Base-by-base conservation (phyloP, 106 monocot species). In the Vanilla planifolia region DNA sequence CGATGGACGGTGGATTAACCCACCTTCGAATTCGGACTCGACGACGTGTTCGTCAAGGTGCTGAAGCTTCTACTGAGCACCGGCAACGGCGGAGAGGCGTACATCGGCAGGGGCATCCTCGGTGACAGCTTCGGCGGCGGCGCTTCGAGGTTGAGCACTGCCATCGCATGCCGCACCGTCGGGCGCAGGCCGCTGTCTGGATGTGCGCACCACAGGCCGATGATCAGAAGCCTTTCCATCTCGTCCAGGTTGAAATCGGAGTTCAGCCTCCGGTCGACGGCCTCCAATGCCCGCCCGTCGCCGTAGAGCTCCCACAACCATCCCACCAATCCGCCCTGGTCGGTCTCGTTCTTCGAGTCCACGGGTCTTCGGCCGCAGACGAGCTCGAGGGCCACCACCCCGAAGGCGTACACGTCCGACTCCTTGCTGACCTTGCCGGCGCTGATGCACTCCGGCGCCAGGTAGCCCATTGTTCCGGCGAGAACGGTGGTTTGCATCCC, bases 361-460 rank as follows among this genome's bases (percentile, higher is more conserved):
- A 60, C 44, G 0, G 69, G 69, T 15, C 26, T 46, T 4, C 43
- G 28, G 17, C 69, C 59, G 43, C 48, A 48, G 5, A 60, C 60
- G 37, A 69, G 47, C 34, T 69, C 69, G 22, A 69, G 60, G 24
- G 58, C 48, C 9, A 69, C 69, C 48, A 69, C 32, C n/a, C 69
- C 69, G 29, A 69, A 69, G 48, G 60, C 50, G 55, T 69, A 69
- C 8, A 69, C 60, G 16, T 69, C 69, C 19, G 69, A 69, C 46
- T 69, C 69, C 60, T 69, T 69, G 33, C 45, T 69, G 8, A 60
- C 60, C 47, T 25, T 60, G 25, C 60, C 48, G 36, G 43, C 34
- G 5, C 21, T 46, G 19, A 60, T 16, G 39, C 59, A 48, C 33
- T 69, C 69, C 6, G 69, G 69, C 23, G 69, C 33, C 17, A 69